A percentile compares a stretch with the other conserved stretches of the same genome.
These are phyloP conservation scores for Cokeromyces recurvatus DNA, from an alignment of 371 early-diverging fungal species.

Conservation along the genomic window DNA sequence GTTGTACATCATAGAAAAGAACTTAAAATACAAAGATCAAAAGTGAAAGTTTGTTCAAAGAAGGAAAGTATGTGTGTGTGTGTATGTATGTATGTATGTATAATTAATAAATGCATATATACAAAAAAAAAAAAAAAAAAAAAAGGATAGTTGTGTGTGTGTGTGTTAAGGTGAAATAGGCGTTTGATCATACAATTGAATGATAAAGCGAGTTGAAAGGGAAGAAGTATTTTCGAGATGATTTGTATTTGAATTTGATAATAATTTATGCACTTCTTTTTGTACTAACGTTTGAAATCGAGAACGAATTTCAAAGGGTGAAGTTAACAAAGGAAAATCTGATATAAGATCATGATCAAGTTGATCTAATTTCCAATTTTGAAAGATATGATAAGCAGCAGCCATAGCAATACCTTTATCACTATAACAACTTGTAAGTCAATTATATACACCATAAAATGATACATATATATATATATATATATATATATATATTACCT, in stretches of 20 bases:
- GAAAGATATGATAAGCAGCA: slow-evolving; percentile 43
- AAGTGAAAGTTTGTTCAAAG: background rate
- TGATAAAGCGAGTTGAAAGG: slow-evolving; percentile 30
- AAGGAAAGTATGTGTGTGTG: background rate
- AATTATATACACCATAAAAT: too few relatives aligned
- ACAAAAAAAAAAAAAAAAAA: background rate
- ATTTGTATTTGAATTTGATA: slow-evolving; percentile 16
- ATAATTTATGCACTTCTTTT: slow-evolving; percentile 15
- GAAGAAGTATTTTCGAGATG: slow-evolving; percentile 27
- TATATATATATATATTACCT: slow-evolving; percentile 28
- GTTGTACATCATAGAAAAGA: too few relatives aligned
- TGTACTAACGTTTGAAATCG: slow-evolving; percentile 19
- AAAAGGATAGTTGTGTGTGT: background rate
- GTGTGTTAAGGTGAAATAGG: slow-evolving; percentile 31
- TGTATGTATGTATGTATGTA: background rate
- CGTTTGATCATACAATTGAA: slow-evolving; percentile 34
- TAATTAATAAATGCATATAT: background rate
- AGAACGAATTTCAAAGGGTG: slow-evolving; percentile 9
- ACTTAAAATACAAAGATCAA: too few relatives aligned
- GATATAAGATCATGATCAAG: slow-evolving; percentile 11
- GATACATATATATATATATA: too few relatives aligned
- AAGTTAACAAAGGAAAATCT: slow-evolving; percentile 4
- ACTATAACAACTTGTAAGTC: too few relatives aligned
- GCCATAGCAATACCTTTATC: slow-evolving; percentile 49
- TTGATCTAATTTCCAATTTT: slow-evolving; percentile 37